Evolutionary conservation across 1,284 basidiomycete genomes (phyloP), one percentile per base, ranked within the genome.

Genomic region (Ganoderma multipileum): DNA sequence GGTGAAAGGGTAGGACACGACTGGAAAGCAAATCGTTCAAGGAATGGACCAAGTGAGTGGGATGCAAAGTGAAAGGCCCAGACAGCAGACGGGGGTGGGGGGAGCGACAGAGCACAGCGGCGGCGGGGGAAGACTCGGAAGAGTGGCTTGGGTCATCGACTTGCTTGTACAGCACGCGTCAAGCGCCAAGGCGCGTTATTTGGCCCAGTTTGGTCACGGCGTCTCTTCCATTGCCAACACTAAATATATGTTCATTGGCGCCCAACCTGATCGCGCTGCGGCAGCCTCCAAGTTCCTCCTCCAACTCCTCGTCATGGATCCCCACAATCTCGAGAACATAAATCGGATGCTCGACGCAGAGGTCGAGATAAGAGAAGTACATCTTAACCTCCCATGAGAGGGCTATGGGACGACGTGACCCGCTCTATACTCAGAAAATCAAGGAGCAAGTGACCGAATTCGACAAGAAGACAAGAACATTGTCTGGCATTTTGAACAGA

Each of bases 391-490:
- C 16, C 9, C 28, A 9, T 54, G 3, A 5, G 42, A 30, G n/a
- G 12, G 26, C 44, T 38, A 54, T 47, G 11, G 26, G 12, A 55
- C 16, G n/a, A 42, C 18, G 30, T 33, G 42, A 36, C 28, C 28
- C 39, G 30, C 23, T 65, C 2, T 44, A 60, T 42, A 38, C 66
- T 30, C 72, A 94, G 92, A 92, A 89, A 89, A 90, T 94, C 79
- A 91, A 87, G 74, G 91, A 92, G 50, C 87, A 90, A 78, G 89
- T 91, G 39, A 85, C 83, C 20, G 87, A 90, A 73, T 83, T 94
- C 8, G 92, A 94, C 79, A 93, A 90, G 80, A 91, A 89, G 76
- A 85, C 87, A 3, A 86, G 93, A 23, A 84, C 83, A 3, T 87
- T 92, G 81, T 81, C 85, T 23, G 91, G 91, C 11, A 77, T 88